Evolutionary conservation across 345 rosid species (phyloP).

Genomic region (Populus nigra): DNA sequence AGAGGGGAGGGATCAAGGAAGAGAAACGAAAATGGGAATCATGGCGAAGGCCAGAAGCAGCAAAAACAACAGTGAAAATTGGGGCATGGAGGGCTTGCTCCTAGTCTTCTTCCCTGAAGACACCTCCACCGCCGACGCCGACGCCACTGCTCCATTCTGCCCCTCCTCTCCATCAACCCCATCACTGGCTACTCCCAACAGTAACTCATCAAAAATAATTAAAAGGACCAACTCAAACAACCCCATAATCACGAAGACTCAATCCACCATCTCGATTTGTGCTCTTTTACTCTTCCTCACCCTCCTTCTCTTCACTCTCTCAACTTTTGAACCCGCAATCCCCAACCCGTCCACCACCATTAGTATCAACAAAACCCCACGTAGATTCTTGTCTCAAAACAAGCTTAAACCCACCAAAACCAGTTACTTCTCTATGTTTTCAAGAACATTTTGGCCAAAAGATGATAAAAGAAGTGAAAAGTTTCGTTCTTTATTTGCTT

Average conservation of each 20-base stretch:
- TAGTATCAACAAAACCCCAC: constrained; percentile 7
- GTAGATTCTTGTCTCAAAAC: constrained; percentile 17
- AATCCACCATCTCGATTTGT: constrained; percentile 79
- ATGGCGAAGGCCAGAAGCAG: constrained; percentile 9
- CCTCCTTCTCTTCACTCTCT: constrained; percentile 80
- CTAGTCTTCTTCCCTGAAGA: constrained; percentile 77
- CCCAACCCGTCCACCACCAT: constrained; percentile 11
- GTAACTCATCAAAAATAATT: constrained; percentile 3
- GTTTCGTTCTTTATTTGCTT: constrained; percentile 31
- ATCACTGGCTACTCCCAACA: background rate
- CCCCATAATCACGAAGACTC: constrained; percentile 60
- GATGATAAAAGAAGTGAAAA: background rate
- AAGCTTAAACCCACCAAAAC: background rate
- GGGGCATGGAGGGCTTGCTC: constrained; percentile 60
- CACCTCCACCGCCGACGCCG: constrained; percentile 1
- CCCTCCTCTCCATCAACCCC: constrained; percentile 17
- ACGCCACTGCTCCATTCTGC: background rate
- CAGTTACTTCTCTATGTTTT: constrained; percentile 2
- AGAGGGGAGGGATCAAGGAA: background rate
- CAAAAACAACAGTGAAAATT: constrained; percentile 15
- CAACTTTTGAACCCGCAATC: constrained; percentile 71
- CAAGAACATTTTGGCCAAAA: background rate
- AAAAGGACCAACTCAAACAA: constrained; percentile 43
- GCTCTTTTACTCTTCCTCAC: constrained; percentile 61
- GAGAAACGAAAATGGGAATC: constrained; percentile 21